Evolutionary conservation across 2,329 filamentous ascomycete species (phyloP).

Genomic region (Hypoxylon sp.): DNA sequence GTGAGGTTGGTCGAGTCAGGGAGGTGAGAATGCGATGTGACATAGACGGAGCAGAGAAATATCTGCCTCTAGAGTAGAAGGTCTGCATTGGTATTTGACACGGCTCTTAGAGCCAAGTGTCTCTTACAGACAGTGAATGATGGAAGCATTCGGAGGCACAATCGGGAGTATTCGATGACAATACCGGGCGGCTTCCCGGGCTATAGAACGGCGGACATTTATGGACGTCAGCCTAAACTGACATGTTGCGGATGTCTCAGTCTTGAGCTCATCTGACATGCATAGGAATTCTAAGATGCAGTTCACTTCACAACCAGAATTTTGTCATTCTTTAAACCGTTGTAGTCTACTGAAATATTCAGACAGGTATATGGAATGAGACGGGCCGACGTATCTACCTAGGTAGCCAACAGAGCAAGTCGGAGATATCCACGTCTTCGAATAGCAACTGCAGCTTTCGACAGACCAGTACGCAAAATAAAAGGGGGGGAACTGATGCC

Average conservation of each 20-base stretch:
- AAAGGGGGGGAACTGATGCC: slow-evolving; percentile 19
- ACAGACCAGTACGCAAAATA: neutral
- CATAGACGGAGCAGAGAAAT: neutral
- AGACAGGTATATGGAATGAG: too few species aligned
- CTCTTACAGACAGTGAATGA: neutral
- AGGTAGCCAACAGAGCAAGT: neutral
- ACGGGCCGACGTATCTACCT: neutral
- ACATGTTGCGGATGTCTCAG: slow-evolving; percentile 20
- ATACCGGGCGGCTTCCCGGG: neutral
- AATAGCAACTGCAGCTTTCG: slow-evolving; percentile 8
- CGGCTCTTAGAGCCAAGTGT: neutral
- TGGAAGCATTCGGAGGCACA: neutral
- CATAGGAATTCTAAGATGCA: neutral
- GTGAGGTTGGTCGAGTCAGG: slow-evolving; percentile 33
- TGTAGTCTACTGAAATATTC: too few species aligned
- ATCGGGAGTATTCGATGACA: slow-evolving; percentile 12
- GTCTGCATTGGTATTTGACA: neutral
- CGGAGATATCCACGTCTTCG: slow-evolving; percentile 1
- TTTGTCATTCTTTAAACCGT: too few species aligned
- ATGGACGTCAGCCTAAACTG: neutral
- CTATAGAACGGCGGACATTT: slow-evolving; percentile 16
- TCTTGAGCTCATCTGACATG: slow-evolving; percentile 25
- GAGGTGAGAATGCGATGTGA: neutral
- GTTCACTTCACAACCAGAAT: neutral
- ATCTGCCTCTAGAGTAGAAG: slow-evolving; percentile 2